A percentile compares a stretch with the other conserved stretches of the same genome.
Conservation (phyloP, 768 basidiomycete species). For the Rhodotorula paludigena region DNA sequence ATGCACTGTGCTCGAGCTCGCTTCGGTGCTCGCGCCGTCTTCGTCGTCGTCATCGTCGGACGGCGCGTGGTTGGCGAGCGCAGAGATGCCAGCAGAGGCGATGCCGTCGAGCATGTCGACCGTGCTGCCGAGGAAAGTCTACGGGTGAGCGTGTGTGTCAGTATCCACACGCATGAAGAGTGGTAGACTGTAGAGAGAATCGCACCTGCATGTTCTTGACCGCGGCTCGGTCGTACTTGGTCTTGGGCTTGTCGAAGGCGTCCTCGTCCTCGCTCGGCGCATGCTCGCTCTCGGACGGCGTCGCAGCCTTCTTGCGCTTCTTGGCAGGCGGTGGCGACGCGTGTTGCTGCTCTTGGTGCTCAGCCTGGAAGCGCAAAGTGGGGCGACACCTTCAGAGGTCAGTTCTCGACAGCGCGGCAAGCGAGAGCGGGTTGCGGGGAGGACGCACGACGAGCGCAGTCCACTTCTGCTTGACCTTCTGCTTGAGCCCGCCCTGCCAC, state of each 20-base stretch:
- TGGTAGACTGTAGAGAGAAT: neutral
- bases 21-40: neutral
- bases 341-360: neutral
- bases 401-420: neutral
- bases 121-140: neutral
- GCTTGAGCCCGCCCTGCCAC: conserved; percentile 1
- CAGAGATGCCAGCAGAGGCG: too few species aligned
- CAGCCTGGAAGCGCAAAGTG: neutral
- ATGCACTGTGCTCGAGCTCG: neutral
- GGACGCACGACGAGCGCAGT: neutral
- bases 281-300: too few species aligned
- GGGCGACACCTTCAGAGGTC: neutral
- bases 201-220: conserved; percentile 18
- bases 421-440: neutral
- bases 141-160: neutral
- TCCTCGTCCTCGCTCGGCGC: neutral
- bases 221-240: conserved; percentile 1
- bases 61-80: too few species aligned
- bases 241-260: neutral
- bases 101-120: too few species aligned
- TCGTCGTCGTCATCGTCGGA: neutral
- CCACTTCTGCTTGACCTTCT: neutral
- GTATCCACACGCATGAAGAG: too few species aligned
- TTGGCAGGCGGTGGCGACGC: neutral
- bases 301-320: neutral